Evolutionary conservation across 257 asterid species (phyloP), one percentile per base, ranked within the genome.

Genomic region (Phtheirospermum japonicum): DNA sequence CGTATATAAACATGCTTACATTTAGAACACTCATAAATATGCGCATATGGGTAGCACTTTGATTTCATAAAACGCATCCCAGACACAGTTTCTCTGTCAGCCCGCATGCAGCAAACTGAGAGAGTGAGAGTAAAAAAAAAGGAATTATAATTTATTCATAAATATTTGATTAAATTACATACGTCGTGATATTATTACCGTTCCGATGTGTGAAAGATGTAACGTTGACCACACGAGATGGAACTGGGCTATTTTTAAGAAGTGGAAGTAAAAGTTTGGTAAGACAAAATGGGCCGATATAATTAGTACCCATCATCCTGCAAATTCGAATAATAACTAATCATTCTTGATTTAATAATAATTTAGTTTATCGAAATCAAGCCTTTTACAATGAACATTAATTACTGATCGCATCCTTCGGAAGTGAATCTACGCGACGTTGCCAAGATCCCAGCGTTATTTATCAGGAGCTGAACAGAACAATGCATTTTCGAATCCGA

Each of bases 221-320:
- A 68, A 91, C 84, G 55, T 84, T 91, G 61, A 88, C 88, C 77
- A 91, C 87, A 50, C 97, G 95, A 16, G 97, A 80, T 59, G 95
- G 88, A 59, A 74, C 59, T 4, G 80, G 86, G 72, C 98, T 86
- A 32, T 72, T 76, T 66, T 81, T 81, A 46, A 92, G 89, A 63
- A 89, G 90, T 6, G 95, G 97, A 42, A 81, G 83, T 61, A 91
- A 73, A 36, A 80, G 67, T 70, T 82, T 80, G 63, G 97, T 92
- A 28, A 92, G 85, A 78, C 87, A 83, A 81, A 84, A 91, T 23
- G 95, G 82, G 69, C 98, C 96, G 30, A 91, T 51, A 73, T 88
- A 91, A 65, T 91, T 91, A 50, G 92, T 88, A 45, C 88, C 84
- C 82, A 88, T 70, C 96, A 90, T 90, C 95, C 98, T 90, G 85